Conservation (phyloP, 495 filamentous ascomycete genomes). For the Aspergillus ostianus region DNA sequence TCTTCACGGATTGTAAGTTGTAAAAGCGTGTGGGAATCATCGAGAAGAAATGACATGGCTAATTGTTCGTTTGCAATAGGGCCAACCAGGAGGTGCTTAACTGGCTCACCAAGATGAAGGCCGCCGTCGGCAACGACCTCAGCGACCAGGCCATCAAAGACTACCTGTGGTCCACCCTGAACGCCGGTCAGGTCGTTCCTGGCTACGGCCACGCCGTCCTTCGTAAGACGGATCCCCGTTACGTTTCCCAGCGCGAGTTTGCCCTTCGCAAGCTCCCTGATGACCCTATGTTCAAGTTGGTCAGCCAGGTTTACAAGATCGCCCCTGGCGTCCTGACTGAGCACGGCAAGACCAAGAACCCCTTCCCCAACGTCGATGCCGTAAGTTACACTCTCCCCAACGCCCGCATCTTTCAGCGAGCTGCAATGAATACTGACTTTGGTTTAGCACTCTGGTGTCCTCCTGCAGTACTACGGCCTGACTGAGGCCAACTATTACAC, state of each 20-base stretch:
- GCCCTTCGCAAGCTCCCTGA: slow-evolving; percentile 88
- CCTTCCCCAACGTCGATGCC: slow-evolving; percentile 70
- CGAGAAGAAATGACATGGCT: slow-evolving; percentile 10
- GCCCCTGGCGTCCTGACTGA: slow-evolving; percentile 95
- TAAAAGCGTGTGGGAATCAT: background rate
- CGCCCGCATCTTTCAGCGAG: slow-evolving; percentile 6
- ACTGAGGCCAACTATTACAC: slow-evolving; percentile 99
- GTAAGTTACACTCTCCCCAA: slow-evolving; percentile 38
- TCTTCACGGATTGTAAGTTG: slow-evolving; percentile 80
- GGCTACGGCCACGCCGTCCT: slow-evolving; percentile 99
- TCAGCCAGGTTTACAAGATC: slow-evolving; percentile 99
- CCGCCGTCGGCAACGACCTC: slow-evolving; percentile 85
- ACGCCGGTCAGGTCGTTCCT: slow-evolving; percentile 90
- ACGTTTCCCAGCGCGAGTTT: slow-evolving; percentile 95
- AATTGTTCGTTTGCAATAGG: slow-evolving; percentile 27
- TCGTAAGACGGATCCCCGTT: slow-evolving; percentile 98
- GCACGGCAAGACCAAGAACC: slow-evolving; percentile 99
- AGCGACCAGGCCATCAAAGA: slow-evolving; percentile 93
- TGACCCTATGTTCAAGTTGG: slow-evolving; percentile 99
- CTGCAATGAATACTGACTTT: slow-evolving; percentile 26
- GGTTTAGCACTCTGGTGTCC: slow-evolving; percentile 82
- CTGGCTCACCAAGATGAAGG: slow-evolving; percentile 99
- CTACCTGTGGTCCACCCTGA: slow-evolving; percentile 97
- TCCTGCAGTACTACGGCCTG: slow-evolving; percentile 98
- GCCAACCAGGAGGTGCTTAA: slow-evolving; percentile 99